Base-by-base conservation (phyloP, 2,329 filamentous ascomycete genomes). In the Chrysoporthe puriensis region DNA sequence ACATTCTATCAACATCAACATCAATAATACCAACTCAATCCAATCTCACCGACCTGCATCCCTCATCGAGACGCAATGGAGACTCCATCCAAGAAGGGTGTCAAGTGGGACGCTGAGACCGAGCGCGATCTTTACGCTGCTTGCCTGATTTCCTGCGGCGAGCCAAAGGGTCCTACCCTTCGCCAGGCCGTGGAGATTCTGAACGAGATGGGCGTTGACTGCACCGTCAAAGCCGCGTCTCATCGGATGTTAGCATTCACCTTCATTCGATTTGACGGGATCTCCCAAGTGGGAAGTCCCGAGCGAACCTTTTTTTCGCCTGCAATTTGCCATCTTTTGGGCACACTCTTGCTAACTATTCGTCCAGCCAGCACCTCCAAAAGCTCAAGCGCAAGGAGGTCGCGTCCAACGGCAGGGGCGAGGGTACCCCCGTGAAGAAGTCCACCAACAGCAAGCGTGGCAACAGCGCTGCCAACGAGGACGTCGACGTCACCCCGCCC, bases 351-450 rank as follows among this genome's bases (percentile, higher is more conserved):
- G 54, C 52, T 58, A 56, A 66, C 44, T 46, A 43, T 26, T 50
- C 34, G 67, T 66, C 11, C 50, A 79, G 77, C 1, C 77, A 79
- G 72, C 77, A 79, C 26, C 69, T 79, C 0, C 77, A 79, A 64
- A 79, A 78, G 63, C 71, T 79, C 0, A 74, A 75, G 13, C 74
- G 75, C 46, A 76, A 76, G 69, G 74, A 76, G 58, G 68, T 63
- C 0, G 84, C 88, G 0, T 88, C 92, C 63, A 40, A 6, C 8
- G 69, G 67, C 54, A 72, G 71, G 65, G 54, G 63, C 54, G 68
- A 57, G 26, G 40, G 63, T 7, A 32, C 70, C 34, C 64, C 73
- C 36, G 48, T 54, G 36, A 68, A 70, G 69, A 70, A 66, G 43
- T 9, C 64, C 0, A 59, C 56, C 50, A 64, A 66, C 18, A 57